Evolutionary conservation across 2,329 filamentous ascomycete species (phyloP).

Genomic region (Penicillium sp.): DNA sequence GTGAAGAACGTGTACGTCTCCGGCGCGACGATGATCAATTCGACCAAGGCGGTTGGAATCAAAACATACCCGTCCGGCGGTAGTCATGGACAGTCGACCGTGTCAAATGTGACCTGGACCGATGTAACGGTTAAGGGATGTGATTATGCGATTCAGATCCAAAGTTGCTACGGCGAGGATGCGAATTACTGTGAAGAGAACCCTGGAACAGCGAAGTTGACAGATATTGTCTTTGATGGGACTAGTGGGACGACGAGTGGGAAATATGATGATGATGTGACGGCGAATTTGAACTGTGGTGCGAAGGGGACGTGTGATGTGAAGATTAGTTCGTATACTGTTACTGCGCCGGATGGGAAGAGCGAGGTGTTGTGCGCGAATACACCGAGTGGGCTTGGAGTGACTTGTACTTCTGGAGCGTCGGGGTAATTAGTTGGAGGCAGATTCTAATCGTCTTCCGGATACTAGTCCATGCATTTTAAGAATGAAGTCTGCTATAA

Average conservation of each 20-base stretch:
- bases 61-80: constrained; percentile 50
- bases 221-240: constrained; percentile 41
- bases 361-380: constrained; percentile 41
- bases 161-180: constrained; percentile 49
- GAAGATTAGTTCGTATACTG: constrained; percentile 36
- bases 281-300: constrained; percentile 46
- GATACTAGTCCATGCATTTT: too few species aligned
- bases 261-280: constrained; percentile 40
- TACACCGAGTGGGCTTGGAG: constrained; percentile 35
- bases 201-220: constrained; percentile 40
- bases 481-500: too few species aligned
- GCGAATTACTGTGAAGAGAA: constrained; percentile 40
- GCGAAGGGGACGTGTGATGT: constrained; percentile 44
- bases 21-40: constrained; percentile 46
- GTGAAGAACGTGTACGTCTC: constrained; percentile 51
- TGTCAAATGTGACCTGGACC: constrained; percentile 49
- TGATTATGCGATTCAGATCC: constrained; percentile 53
- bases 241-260: constrained; percentile 45
- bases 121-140: constrained; percentile 42
- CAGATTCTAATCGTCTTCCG: too few species aligned
- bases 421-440: constrained; percentile 40
- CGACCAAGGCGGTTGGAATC: constrained; percentile 52
- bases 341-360: constrained; percentile 39
- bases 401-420: constrained; percentile 39
- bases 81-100: constrained; percentile 41